Evolutionary conservation across 2,329 filamentous ascomycete species (phyloP).

Genomic region (Thermothelomyces thermophilus): DNA sequence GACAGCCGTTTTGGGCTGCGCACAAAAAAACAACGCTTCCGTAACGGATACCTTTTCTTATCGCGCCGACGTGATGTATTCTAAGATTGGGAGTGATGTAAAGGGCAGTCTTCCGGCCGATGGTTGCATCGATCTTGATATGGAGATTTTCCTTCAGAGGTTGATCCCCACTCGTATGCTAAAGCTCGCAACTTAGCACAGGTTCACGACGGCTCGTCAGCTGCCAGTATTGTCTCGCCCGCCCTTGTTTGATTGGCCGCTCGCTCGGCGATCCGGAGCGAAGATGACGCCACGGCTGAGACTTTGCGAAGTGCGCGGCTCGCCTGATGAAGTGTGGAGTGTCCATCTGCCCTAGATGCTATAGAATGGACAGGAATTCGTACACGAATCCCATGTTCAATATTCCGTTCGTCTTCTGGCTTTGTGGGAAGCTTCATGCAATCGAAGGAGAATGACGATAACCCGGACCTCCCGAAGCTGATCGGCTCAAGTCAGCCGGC

Average conservation of each 20-base stretch:
- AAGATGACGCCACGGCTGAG: constrained; percentile 36
- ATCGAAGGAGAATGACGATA: constrained; percentile 4
- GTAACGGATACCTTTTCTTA: neutral
- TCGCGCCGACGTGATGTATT: neutral
- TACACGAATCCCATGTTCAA: no score
- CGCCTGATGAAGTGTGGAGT: no score
- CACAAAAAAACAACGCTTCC: neutral
- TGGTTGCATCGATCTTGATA: constrained; percentile 12
- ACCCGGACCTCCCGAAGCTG: constrained; percentile 10
- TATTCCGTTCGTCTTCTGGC: neutral
- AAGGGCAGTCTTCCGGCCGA: neutral
- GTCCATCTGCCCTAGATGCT: no score
- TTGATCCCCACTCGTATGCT: constrained; percentile 7
- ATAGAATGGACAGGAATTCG: no score
- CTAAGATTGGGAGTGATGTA: constrained; percentile 7
- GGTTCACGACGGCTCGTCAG: constrained; percentile 7
- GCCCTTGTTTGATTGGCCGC: constrained; percentile 27
- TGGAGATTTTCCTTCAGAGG: constrained; percentile 8
- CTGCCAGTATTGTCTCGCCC: constrained; percentile 17
- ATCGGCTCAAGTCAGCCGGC: neutral
- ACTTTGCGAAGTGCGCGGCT: constrained; percentile 10
- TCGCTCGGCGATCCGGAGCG: constrained; percentile 24
- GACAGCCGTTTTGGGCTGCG: no score
- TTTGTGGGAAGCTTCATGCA: no score
- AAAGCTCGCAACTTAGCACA: no score